Evolutionary conservation across 805 yeast species (phyloP), one percentile per base, ranked within the genome.

Genomic region (Schwanniomyces yamadae): DNA sequence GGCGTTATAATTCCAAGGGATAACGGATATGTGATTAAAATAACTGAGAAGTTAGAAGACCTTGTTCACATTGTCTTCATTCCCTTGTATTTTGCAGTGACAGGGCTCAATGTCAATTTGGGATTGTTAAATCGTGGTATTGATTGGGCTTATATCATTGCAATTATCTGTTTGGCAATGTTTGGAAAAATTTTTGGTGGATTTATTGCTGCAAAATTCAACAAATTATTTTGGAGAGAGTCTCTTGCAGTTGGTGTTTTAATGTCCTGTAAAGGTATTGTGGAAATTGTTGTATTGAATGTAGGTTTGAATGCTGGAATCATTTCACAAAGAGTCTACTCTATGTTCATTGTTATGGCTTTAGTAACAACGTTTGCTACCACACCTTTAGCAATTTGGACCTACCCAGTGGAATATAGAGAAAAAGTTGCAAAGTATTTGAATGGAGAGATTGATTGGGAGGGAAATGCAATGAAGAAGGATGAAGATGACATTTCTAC

Each of bases 191-290:
- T 84, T 4, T 41, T 65, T 20, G 89, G 93, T 10, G 93, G 93
- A 3, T 60, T 77, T 21, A 42, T 80, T 9, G 81, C 83, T 24
- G 82, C 90, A 2, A 78, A 71, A 45, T 40, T 77, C 26, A 73
- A 72, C 54, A 85, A 84, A 1, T 59, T 84, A 32, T 69, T 69
- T 32, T 80, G 85, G 84, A 73, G 90, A 54, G 93, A 85, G 55
- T 75, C 88, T 2, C 55, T 80, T 23, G 70, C 90, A 2, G 91
- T 84, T 24, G 95, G 95, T 35, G 74, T 83, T 16, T 66, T 85
- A 47, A 85, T 85, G 93, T 83, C 91, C 5, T 85, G 95, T 70
- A 85, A 85, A 59, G 95, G 95, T 59, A 83, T 84, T 44, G 93
- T 84, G 16, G 95, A 84, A 59, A 81, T 84, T 54, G 90, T 84